A percentile compares a stretch with the other conserved stretches of the same genome.
Evolutionary conservation across 2,329 filamentous ascomycete genomes (phyloP).

Genomic region (Fusarium paranaense): DNA sequence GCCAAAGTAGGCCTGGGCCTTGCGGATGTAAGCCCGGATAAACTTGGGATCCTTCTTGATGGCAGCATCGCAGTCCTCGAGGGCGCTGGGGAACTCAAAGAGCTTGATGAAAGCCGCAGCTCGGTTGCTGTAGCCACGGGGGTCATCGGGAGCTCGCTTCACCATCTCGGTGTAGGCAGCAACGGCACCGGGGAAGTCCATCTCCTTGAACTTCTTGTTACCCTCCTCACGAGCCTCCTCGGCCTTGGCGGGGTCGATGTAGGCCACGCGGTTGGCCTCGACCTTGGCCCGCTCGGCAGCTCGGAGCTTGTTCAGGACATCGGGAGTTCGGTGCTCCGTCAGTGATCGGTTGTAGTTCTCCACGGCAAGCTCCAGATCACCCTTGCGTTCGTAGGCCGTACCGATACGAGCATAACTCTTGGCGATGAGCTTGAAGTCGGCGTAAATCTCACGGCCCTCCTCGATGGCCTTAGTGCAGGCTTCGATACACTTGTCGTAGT

Average conservation of each 20-base stretch:
- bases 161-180: constrained; percentile 96
- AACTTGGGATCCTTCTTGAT: constrained; percentile 93
- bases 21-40: constrained; percentile 95
- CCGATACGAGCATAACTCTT: constrained; percentile 98
- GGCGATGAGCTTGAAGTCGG: constrained; percentile 98
- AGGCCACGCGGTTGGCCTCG: constrained; percentile 79
- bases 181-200: constrained; percentile 94
- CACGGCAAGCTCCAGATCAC: constrained; percentile 82
- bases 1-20: constrained; percentile 93
- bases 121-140: constrained; percentile 96
- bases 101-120: constrained; percentile 97
- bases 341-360: constrained; percentile 93
- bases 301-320: constrained; percentile 92
- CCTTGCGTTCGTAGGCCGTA: constrained; percentile 90
- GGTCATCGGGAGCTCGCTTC: constrained; percentile 92
- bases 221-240: constrained; percentile 95
- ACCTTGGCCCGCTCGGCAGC: constrained; percentile 88
- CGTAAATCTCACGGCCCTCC: constrained; percentile 87
- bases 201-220: constrained; percentile 97
- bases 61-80: constrained; percentile 91
- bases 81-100: constrained; percentile 92
- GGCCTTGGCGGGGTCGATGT: constrained; percentile 90
- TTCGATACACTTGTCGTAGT: constrained; percentile 88
- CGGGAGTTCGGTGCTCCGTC: constrained; percentile 95
- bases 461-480: constrained; percentile 89